Conservation (phyloP, 805 yeast species). For the Cyberlindnera petersonii region DNA sequence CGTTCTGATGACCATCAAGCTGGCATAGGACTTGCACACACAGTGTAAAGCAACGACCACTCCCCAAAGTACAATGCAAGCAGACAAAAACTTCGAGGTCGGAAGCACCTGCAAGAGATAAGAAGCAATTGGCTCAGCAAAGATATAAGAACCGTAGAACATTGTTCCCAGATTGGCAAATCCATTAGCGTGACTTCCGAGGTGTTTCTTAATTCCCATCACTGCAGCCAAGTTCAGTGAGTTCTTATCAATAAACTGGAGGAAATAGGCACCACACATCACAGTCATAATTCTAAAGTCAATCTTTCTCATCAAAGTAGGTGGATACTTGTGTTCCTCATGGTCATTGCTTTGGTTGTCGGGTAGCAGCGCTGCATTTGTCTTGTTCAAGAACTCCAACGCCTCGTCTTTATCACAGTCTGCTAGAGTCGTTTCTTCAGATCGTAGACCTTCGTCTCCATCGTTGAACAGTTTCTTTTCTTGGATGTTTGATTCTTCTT, state of each 20-base stretch:
- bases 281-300: conserved; percentile 46
- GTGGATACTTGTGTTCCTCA: conserved; percentile 18
- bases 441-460: conserved; percentile 2
- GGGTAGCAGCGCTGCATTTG: conserved; percentile 9
- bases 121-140: conserved; percentile 49
- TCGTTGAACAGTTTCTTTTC: not conserved
- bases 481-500: not conserved
- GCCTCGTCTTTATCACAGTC: conserved; percentile 26
- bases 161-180: conserved; percentile 52
- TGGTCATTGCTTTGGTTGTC: not conserved
- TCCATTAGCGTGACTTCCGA: conserved; percentile 37
- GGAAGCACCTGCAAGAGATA: conserved; percentile 49
- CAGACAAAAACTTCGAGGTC: conserved; percentile 46
- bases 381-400: conserved; percentile 18
- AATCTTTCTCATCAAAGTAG: conserved; percentile 33
- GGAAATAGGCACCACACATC: conserved; percentile 49
- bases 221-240: conserved; percentile 58
- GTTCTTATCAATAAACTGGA: conserved; percentile 59
- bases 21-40: conserved; percentile 49
- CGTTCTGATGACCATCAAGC: conserved; percentile 52
- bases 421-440: conserved; percentile 15
- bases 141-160: conserved; percentile 49
- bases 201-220: conserved; percentile 54
- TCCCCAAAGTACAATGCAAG: conserved; percentile 52
- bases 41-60: conserved; percentile 46